Evolutionary conservation across 345 rosid species (phyloP).

Genomic region (Eucalyptus erythrocorys): DNA sequence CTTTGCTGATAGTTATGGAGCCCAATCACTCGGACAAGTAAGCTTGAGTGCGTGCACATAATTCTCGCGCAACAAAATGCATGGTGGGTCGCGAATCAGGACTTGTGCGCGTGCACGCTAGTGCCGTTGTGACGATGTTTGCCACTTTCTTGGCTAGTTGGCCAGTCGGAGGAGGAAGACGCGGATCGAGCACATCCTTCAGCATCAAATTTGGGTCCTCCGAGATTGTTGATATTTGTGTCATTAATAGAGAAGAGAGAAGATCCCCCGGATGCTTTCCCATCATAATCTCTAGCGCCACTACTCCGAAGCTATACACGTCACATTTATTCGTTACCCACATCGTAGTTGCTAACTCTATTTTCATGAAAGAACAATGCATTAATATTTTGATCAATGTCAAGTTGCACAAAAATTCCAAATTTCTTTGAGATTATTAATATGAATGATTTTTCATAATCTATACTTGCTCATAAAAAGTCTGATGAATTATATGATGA

Average conservation of each 20-base stretch:
- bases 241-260: background rate
- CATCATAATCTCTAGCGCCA: constrained; percentile 47
- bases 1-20: constrained; percentile 9
- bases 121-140: constrained; percentile 13
- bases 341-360: background rate
- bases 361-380: too few relatives aligned
- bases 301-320: constrained; percentile 59
- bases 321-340: constrained; percentile 29
- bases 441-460: too few relatives aligned
- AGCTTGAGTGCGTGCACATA: constrained; percentile 22
- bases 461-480: too few relatives aligned
- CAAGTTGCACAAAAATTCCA: too few relatives aligned
- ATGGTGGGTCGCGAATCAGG: constrained; percentile 38
- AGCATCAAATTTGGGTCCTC: constrained; percentile 8
- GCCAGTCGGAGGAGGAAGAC: too few relatives aligned
- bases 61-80: constrained; percentile 39
- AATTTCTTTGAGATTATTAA: too few relatives aligned
- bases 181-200: constrained; percentile 23
- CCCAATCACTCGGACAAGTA: constrained; percentile 7
- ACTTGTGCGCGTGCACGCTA: constrained; percentile 23
- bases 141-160: constrained; percentile 21
- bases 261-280: constrained; percentile 57
- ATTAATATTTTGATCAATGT: too few relatives aligned
- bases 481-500: background rate
- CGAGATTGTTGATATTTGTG: background rate